phyloP scores from a whole-genome alignment of 2,329 filamentous ascomycete species.

The Fusarium chuoi region DNA sequence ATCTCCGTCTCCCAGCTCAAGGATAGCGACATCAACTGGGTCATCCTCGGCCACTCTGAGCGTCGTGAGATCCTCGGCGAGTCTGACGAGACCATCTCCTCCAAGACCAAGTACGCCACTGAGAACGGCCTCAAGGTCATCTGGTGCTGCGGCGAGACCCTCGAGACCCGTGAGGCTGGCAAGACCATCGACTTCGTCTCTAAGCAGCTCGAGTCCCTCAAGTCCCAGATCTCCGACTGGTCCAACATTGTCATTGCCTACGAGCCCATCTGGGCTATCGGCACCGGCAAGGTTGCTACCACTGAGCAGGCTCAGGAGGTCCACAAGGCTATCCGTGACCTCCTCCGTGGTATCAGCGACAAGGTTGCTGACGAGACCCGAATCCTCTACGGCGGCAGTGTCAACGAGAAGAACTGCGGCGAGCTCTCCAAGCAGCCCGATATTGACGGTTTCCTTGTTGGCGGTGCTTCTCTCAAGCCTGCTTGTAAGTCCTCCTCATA shows the following conservation, averaged over 20 bases:
- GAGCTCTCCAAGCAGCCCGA: constrained; percentile 92
- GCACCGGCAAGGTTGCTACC: constrained; percentile 92
- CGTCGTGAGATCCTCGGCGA: constrained; percentile 90
- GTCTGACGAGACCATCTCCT: constrained; percentile 84
- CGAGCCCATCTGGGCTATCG: constrained; percentile 97
- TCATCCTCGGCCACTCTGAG: constrained; percentile 94
- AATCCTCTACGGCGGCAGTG: constrained; percentile 95
- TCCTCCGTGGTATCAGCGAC: constrained; percentile 81
- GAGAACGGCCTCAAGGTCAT: constrained; percentile 91
- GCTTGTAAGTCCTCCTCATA: constrained; percentile 74
- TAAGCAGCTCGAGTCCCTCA: constrained; percentile 84
- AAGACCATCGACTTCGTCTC: constrained; percentile 90
- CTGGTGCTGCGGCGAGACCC: constrained; percentile 95
- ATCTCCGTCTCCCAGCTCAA: constrained; percentile 92
- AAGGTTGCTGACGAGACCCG: constrained; percentile 85
- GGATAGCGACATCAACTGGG: constrained; percentile 89
- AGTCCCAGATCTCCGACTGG: constrained; percentile 84
- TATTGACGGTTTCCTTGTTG: constrained; percentile 98
- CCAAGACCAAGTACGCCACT: constrained; percentile 93
- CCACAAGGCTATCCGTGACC: constrained; percentile 89
- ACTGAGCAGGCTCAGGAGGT: constrained; percentile 93
- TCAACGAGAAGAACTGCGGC: constrained; percentile 97
- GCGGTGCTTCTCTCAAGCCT: constrained; percentile 96
- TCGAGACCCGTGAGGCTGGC: constrained; percentile 88
- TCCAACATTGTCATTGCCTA: constrained; percentile 95